Evolutionary conservation across 768 basidiomycete genomes (phyloP).

Genomic region (Rhizopogon vinicolor): DNA sequence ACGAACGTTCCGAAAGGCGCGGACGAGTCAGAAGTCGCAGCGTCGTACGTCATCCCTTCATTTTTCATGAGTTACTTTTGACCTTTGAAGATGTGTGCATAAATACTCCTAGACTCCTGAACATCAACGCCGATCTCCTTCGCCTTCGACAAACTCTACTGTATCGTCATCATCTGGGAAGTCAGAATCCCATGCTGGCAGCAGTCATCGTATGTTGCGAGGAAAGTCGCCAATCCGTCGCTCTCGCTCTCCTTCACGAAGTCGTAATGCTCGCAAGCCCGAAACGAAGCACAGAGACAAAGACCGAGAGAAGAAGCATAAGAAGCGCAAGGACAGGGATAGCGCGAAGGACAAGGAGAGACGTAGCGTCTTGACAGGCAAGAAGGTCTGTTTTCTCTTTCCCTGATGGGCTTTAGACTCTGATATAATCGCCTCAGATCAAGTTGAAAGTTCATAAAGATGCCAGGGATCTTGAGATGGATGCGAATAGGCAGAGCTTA

Average conservation of each 20-base stretch:
- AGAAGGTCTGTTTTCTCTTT: conserved; percentile 39
- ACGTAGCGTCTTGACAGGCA: conserved; percentile 56
- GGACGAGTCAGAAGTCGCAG: conserved; percentile 18
- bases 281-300: conserved; percentile 19
- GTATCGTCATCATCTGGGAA: conserved; percentile 9
- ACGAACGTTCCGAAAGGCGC: not conserved
- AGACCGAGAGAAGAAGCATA: conserved; percentile 31
- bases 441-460: conserved; percentile 62
- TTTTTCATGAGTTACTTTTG: conserved; percentile 5
- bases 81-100: conserved; percentile 22
- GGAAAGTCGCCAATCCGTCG: conserved; percentile 8
- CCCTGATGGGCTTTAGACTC: not conserved
- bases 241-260: conserved; percentile 25
- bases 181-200: conserved; percentile 11
- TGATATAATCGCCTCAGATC: conserved; percentile 33
- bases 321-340: conserved; percentile 30
- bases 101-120: conserved; percentile 17
- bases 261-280: conserved; percentile 14
- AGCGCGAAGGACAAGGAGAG: conserved; percentile 38
- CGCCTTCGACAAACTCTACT: conserved; percentile 10
- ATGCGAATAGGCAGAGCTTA: conserved; percentile 49
- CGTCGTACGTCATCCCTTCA: conserved; percentile 19
- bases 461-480: conserved; percentile 49
- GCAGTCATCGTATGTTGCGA: conserved; percentile 12
- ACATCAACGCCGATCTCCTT: conserved; percentile 14